These are phyloP conservation scores for Fusarium cicatricum DNA, from an alignment of 2,329 filamentous ascomycete genomes.

Conservation along the genomic window DNA sequence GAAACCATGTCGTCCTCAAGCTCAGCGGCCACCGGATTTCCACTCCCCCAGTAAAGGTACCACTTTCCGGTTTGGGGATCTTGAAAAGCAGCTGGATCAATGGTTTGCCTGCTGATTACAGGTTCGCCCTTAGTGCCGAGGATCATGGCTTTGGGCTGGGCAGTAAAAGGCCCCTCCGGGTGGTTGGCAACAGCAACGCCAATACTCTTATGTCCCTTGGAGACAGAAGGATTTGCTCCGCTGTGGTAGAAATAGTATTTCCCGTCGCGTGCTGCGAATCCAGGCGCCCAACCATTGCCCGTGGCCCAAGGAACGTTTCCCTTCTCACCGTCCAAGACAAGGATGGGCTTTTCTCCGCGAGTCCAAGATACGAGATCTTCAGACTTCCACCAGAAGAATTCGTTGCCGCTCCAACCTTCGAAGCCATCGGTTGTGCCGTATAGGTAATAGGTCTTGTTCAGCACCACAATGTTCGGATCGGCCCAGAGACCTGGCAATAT, in stretches of 20 bases:
- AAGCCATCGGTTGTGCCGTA: conserved; percentile 58
- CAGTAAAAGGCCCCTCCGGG: conserved; percentile 67
- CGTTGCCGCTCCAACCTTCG: conserved; percentile 54
- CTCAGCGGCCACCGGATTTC: conserved; percentile 51
- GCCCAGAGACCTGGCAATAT: conserved; percentile 52
- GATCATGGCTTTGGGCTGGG: conserved; percentile 61
- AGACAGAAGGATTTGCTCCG: conserved; percentile 59
- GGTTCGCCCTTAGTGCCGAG: conserved; percentile 54
- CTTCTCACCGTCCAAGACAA: conserved; percentile 54
- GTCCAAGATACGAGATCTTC: conserved; percentile 54
- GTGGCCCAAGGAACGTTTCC: conserved; percentile 70
- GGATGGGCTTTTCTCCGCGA: conserved; percentile 51
- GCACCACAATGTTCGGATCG: conserved; percentile 57
- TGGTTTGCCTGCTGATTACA: conserved; percentile 53
- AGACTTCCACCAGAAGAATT: conserved; percentile 59
- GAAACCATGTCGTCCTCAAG: conserved; percentile 56
- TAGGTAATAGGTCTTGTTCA: conserved; percentile 55
- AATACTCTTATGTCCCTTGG: conserved; percentile 62
- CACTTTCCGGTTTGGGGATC: conserved; percentile 65
- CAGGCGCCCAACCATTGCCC: conserved; percentile 73
- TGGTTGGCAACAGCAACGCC: conserved; percentile 65
- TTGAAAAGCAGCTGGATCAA: conserved; percentile 68
- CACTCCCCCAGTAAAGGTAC: conserved; percentile 70
- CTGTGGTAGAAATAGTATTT: conserved; percentile 73
- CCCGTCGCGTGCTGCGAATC: conserved; percentile 65